phyloP scores from a whole-genome alignment of 2,329 filamentous ascomycete genomes.

The Epichloe sibirici region DNA sequence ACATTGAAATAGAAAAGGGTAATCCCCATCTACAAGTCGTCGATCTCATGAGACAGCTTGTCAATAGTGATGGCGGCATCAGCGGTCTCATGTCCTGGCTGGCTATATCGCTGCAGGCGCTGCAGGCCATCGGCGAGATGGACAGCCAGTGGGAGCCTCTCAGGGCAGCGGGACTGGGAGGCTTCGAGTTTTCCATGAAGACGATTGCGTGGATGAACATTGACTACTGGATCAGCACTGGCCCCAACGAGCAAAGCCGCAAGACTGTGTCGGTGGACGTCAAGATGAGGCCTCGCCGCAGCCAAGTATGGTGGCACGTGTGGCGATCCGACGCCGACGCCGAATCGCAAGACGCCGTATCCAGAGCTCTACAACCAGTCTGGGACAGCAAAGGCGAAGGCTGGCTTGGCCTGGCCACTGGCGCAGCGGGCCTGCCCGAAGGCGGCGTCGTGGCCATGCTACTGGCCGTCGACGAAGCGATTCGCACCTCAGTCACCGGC shows the following conservation, averaged over 20 bases:
- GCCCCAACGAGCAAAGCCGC: constrained; percentile 10
- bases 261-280: constrained; percentile 37
- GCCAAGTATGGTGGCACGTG: constrained; percentile 40
- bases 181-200: constrained; percentile 38
- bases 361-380: constrained; percentile 28
- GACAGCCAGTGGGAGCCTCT: constrained; percentile 40
- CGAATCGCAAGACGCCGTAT: constrained; percentile 22
- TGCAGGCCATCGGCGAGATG: constrained; percentile 47
- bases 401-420: constrained; percentile 35
- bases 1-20: constrained; percentile 44
- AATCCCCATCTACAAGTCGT: constrained; percentile 58
- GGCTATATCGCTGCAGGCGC: constrained; percentile 50
- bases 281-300: constrained; percentile 35
- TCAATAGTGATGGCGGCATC: constrained; percentile 43
- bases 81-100: constrained; percentile 42
- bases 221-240: constrained; percentile 33
- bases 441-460: constrained; percentile 34
- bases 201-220: constrained; percentile 46
- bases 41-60: constrained; percentile 44
- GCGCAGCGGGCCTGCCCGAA: constrained; percentile 31
- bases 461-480: constrained; percentile 32
- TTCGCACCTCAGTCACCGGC: constrained; percentile 21
- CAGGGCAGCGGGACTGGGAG: constrained; percentile 29
- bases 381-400: constrained; percentile 32
- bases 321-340: constrained; percentile 19